Percentiles rank a stretch among this genome's conserved stretches.
These are phyloP conservation scores for Trypanosoma cruzi DNA, from an alignment of 208 protist species.

Conservation along the genomic window DNA sequence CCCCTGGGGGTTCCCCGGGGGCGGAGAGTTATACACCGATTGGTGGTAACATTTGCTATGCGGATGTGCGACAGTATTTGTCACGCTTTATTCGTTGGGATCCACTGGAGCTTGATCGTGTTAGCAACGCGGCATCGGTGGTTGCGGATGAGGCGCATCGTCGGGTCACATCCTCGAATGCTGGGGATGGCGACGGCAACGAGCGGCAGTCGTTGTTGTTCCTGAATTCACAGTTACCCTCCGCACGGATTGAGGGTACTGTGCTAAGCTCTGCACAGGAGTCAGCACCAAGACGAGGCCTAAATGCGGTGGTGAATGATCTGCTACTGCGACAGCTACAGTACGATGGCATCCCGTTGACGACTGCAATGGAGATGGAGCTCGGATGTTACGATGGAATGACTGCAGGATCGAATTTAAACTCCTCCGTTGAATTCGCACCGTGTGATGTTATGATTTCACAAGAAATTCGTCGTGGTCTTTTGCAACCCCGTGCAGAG, in stretches of 20 bases:
- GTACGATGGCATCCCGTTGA: slow-evolving; percentile 49
- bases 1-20: slow-evolving; percentile 21
- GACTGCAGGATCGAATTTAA: not conserved
- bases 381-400: slow-evolving; percentile 27
- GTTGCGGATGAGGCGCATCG: not conserved
- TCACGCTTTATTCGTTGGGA: slow-evolving; percentile 46
- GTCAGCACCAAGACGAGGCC: slow-evolving; percentile 5
- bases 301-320: slow-evolving; percentile 57
- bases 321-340: slow-evolving; percentile 62
- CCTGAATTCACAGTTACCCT: not conserved
- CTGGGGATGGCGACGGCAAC: not conserved
- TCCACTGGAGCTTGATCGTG: slow-evolving; percentile 14
- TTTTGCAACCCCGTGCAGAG: not conserved
- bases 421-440: not conserved
- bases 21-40: slow-evolving; percentile 10
- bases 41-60: slow-evolving; percentile 27
- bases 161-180: not conserved
- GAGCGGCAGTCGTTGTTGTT: not conserved
- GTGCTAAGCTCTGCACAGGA: not conserved
- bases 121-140: not conserved
- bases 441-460: slow-evolving; percentile 7
- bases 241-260: not conserved
- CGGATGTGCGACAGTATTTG: slow-evolving; percentile 45
- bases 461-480: slow-evolving; percentile 29
- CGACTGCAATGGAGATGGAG: slow-evolving; percentile 22